Evolutionary conservation across 306 rosid species (phyloP).

Genomic region (Castanea crenata): DNA sequence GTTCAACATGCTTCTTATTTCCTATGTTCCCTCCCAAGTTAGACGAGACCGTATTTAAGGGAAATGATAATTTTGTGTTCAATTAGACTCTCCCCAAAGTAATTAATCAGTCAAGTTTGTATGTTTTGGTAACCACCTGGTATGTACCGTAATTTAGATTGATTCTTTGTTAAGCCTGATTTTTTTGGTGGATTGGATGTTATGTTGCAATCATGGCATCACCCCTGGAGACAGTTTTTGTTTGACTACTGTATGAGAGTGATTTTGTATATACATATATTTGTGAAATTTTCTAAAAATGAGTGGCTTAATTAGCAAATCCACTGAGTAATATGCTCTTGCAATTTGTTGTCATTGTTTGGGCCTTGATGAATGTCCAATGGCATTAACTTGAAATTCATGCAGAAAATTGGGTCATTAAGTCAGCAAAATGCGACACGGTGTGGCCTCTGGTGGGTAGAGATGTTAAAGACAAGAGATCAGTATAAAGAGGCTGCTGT

Average conservation of each 20-base stretch:
- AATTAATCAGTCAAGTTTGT: neutral
- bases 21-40: neutral
- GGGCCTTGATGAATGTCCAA: neutral
- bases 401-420: constrained; percentile 79
- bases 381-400: constrained; percentile 26
- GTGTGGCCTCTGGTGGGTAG: constrained; percentile 96
- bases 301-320: neutral
- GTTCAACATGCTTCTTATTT: neutral
- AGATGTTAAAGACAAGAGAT: constrained; percentile 87
- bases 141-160: neutral
- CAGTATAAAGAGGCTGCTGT: constrained; percentile 87
- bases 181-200: neutral
- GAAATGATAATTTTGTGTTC: neutral
- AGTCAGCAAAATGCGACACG: constrained; percentile 87
- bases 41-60: neutral
- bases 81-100: neutral
- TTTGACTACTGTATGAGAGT: neutral
- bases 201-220: neutral
- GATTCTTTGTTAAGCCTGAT: neutral
- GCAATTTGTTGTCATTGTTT: neutral
- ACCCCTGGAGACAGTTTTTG: neutral
- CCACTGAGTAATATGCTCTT: neutral
- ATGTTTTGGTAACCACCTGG: neutral
- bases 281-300: neutral
- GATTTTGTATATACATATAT: neutral